These are phyloP conservation scores for Pythium phragmitis DNA, from an alignment of 352 stramenopile species.

Conservation along the genomic window DNA sequence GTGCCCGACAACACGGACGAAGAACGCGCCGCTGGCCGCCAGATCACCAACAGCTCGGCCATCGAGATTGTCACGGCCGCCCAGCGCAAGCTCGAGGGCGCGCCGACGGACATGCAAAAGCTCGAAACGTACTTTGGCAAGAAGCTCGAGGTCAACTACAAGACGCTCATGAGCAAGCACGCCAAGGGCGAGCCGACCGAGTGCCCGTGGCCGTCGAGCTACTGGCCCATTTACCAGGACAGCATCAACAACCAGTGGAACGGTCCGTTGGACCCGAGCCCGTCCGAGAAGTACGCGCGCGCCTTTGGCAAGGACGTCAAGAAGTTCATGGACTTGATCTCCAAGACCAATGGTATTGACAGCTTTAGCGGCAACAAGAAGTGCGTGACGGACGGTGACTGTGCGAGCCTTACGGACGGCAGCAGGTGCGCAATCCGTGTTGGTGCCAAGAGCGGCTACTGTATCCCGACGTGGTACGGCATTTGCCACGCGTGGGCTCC, in stretches of 20 bases:
- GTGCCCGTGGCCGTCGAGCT: slow-evolving; percentile 30
- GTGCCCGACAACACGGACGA: background rate
- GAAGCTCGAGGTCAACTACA: slow-evolving; percentile 22
- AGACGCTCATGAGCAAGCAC: slow-evolving; percentile 19
- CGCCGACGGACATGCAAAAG: slow-evolving; percentile 12
- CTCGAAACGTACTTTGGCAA: slow-evolving; percentile 20
- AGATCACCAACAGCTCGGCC: too few species aligned
- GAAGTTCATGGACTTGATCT: slow-evolving; percentile 27
- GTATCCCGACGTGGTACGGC: slow-evolving; percentile 12
- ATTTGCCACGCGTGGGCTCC: slow-evolving; percentile 21
- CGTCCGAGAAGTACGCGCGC: slow-evolving; percentile 28
- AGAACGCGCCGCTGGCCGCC: too few species aligned
- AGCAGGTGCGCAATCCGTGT: background rate
- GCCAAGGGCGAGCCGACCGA: background rate
- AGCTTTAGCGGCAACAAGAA: background rate
- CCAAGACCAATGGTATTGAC: slow-evolving; percentile 9
- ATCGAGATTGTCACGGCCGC: background rate
- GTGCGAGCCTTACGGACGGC: slow-evolving; percentile 2
- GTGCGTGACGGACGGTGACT: slow-evolving; percentile 8
- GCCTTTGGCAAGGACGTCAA: slow-evolving; percentile 15
- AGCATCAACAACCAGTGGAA: slow-evolving; percentile 54
- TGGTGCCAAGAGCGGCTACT: background rate
- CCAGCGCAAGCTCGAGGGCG: slow-evolving; percentile 10
- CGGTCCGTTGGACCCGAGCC: slow-evolving; percentile 1
- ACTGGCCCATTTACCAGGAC: slow-evolving; percentile 64